These are phyloP conservation scores for Penicillium sp. DNA, from an alignment of 2,329 filamentous ascomycete species.

Conservation along the genomic window DNA sequence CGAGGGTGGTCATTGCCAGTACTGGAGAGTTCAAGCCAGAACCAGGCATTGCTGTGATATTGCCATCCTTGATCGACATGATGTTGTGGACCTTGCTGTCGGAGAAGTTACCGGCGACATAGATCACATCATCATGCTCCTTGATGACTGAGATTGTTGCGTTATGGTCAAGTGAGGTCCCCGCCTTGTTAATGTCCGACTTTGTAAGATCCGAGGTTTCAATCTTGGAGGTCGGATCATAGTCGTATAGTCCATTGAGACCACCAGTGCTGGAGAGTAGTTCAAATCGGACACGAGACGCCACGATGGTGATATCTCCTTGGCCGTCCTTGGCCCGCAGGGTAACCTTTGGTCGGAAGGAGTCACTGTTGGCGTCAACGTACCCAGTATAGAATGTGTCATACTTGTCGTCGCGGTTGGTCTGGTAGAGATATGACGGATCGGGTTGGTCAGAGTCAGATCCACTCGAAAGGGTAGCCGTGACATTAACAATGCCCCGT, in stretches of 20 bases:
- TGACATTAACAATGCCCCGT: constrained; percentile 80
- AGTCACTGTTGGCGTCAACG: constrained; percentile 69
- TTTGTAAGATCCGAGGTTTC: constrained; percentile 64
- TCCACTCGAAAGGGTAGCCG: constrained; percentile 61
- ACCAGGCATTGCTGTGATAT: constrained; percentile 60
- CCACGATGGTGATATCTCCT: constrained; percentile 72
- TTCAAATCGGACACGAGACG: constrained; percentile 78
- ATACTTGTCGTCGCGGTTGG: constrained; percentile 95
- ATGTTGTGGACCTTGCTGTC: constrained; percentile 69
- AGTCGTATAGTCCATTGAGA: constrained; percentile 88
- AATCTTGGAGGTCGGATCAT: constrained; percentile 61
- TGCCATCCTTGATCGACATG: constrained; percentile 66
- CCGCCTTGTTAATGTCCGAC: constrained; percentile 74
- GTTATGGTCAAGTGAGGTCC: constrained; percentile 62
- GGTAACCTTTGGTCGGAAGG: constrained; percentile 78
- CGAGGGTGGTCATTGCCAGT: constrained; percentile 65
- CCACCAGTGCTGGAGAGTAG: constrained; percentile 62
- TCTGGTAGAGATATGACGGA: constrained; percentile 71
- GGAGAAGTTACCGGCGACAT: constrained; percentile 81
- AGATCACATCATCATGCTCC: constrained; percentile 63
- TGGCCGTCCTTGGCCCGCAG: constrained; percentile 65
- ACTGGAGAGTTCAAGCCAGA: constrained; percentile 80
- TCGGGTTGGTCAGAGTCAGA: constrained; percentile 49
- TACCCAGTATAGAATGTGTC: constrained; percentile 85
- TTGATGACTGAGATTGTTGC: constrained; percentile 71